Percentiles rank a stretch among this genome's conserved stretches.
phyloP scores from a whole-genome alignment of 192 early-diverging fungal species.

The Dissophora globulifera region DNA sequence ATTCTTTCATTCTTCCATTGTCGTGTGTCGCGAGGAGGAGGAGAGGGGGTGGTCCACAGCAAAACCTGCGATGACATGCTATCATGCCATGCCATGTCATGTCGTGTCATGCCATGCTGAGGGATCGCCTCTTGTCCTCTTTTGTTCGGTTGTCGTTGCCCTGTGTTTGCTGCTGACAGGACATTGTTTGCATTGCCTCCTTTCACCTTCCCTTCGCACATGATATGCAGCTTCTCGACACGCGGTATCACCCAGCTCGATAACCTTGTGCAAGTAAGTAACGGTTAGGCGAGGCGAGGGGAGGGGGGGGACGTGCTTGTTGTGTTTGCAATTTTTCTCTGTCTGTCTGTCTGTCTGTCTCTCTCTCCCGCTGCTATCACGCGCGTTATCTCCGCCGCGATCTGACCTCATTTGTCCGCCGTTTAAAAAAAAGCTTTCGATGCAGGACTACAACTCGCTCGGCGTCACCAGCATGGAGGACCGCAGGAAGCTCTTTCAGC shows the following conservation, averaged over 20 bases:
- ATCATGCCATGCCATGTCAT: too few relatives aligned
- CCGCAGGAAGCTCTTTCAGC: constrained; percentile 64
- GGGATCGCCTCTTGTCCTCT: too few relatives aligned
- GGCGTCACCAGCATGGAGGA: constrained; percentile 70
- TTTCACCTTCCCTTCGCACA: too few relatives aligned
- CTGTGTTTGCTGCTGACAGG: too few relatives aligned
- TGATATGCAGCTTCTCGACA: constrained; percentile 63
- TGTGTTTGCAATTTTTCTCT: too few relatives aligned
- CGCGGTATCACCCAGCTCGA: constrained; percentile 69
- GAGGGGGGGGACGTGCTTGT: neutral
- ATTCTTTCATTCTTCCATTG: neutral
- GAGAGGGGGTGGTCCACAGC: too few relatives aligned
- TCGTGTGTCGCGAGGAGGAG: too few relatives aligned
- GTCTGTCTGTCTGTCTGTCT: neutral
- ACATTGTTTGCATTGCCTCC: too few relatives aligned
- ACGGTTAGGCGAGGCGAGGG: neutral
- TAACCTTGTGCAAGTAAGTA: constrained; percentile 64
- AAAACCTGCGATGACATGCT: too few relatives aligned
- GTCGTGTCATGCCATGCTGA: too few relatives aligned
- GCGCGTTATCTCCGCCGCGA: neutral
- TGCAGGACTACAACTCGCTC: constrained; percentile 74
- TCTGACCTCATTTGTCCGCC: neutral
- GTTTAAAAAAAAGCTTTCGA: constrained; percentile 68
- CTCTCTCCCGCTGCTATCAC: constrained; percentile 1
- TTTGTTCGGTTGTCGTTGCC: too few relatives aligned